A percentile compares a stretch with the other conserved stretches of the same genome.
Conservation (phyloP, 352 stramenopile species). For the Phytophthora tubulina region DNA sequence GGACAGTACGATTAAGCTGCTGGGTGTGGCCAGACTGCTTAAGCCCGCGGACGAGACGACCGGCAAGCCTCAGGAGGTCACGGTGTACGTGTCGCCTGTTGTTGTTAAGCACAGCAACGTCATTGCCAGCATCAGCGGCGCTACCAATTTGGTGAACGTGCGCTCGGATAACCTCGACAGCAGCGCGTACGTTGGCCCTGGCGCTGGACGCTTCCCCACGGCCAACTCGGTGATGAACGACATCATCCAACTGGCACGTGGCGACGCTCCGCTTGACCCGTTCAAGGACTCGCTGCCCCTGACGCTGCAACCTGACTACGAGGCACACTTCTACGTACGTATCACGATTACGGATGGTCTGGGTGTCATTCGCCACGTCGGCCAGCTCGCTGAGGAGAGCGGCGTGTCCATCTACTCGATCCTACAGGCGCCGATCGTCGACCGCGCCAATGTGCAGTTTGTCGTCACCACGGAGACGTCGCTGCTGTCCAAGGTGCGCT, state of each 20-base stretch:
- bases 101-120: conserved; percentile 92
- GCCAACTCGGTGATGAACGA: conserved; percentile 97
- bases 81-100: conserved; percentile 95
- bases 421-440: conserved; percentile 95
- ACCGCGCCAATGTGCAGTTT: conserved; percentile 95
- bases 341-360: conserved; percentile 94
- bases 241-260: conserved; percentile 92
- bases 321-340: conserved; percentile 95
- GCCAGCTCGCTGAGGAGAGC: conserved; percentile 94
- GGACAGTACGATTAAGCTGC: conserved; percentile 96
- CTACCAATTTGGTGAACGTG: conserved; percentile 94
- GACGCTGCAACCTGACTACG: conserved; percentile 92
- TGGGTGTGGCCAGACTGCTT: conserved; percentile 88
- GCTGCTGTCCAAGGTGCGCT: conserved; percentile 86
- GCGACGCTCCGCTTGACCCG: conserved; percentile 89
- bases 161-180: conserved; percentile 91
- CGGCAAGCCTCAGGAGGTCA: conserved; percentile 80
- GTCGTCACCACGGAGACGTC: conserved; percentile 96
- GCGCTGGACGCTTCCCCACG: conserved; percentile 95
- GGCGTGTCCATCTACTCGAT: conserved; percentile 98
- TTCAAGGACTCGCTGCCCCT: conserved; percentile 68
- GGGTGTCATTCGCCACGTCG: conserved; percentile 95
- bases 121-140: conserved; percentile 88
- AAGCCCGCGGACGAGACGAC: conserved; percentile 81
- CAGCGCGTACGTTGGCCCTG: conserved; percentile 93